Evolutionary conservation across 108 stramenopile genomes (phyloP).

Genomic region (Chaetoceros muelleri): DNA sequence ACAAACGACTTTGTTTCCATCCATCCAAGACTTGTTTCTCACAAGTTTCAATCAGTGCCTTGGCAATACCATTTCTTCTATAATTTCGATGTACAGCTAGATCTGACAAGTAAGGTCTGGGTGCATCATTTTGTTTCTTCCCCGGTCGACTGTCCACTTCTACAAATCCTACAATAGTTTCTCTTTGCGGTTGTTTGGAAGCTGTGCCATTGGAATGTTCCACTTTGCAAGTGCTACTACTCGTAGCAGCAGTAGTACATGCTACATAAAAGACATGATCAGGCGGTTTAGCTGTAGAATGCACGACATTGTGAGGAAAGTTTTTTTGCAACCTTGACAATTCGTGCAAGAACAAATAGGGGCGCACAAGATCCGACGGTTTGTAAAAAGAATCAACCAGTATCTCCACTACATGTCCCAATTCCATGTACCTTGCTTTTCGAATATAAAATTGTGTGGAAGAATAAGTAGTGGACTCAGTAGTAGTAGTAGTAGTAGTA

Average conservation of each 20-base stretch:
- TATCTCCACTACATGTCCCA: slow-evolving; percentile 22
- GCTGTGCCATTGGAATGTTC: no score
- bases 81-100: slow-evolving; percentile 21
- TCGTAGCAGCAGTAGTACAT: not conserved
- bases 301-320: slow-evolving; percentile 33
- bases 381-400: slow-evolving; percentile 35
- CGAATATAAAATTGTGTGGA: slow-evolving; percentile 5
- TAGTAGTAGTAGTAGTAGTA: not conserved
- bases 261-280: slow-evolving; percentile 35
- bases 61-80: slow-evolving; percentile 32
- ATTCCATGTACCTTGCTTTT: slow-evolving; percentile 13
- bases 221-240: no score
- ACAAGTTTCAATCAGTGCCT: slow-evolving; percentile 4
- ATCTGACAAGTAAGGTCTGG: slow-evolving; percentile 41
- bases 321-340: slow-evolving; percentile 41
- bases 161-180: slow-evolving; percentile 32
- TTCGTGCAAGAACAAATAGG: slow-evolving; percentile 20
- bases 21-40: not conserved
- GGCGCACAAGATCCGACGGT: slow-evolving; percentile 1
- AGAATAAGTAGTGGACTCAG: not conserved
- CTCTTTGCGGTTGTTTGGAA: no score
- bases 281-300: slow-evolving; percentile 9
- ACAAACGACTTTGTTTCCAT: slow-evolving; percentile 6
- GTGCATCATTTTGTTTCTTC: slow-evolving; percentile 10
- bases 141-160: slow-evolving; percentile 32